These are phyloP conservation scores for Aspergillus vadensis DNA, from an alignment of 2,329 filamentous ascomycete genomes.

Conservation along the genomic window DNA sequence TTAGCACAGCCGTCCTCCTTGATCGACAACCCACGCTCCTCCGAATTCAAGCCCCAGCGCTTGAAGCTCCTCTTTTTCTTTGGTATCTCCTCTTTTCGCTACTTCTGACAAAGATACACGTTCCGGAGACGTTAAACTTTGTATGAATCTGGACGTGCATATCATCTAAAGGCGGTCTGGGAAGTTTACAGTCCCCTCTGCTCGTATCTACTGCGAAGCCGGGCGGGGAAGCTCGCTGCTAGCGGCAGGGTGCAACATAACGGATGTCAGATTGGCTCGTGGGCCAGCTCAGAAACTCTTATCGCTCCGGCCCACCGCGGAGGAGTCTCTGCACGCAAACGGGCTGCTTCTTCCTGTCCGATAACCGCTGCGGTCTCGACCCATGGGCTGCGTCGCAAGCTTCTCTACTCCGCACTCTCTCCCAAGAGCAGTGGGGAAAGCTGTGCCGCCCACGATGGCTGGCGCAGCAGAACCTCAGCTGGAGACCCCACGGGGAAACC, in stretches of 20 bases:
- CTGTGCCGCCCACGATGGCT: background rate
- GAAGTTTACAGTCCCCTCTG: background rate
- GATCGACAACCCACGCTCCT: conserved; percentile 15
- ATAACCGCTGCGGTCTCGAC: conserved; percentile 4
- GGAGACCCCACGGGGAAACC: conserved; percentile 8
- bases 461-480: background rate
- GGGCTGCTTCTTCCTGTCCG: background rate
- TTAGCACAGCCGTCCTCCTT: conserved; percentile 9
- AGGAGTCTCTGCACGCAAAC: background rate
- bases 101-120: background rate
- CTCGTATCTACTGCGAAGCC: conserved; percentile 1
- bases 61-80: background rate
- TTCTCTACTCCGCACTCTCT: background rate
- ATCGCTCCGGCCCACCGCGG: background rate
- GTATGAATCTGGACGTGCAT: background rate
- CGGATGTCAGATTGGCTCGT: background rate
- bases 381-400: conserved; percentile 5
- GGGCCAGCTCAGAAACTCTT: background rate
- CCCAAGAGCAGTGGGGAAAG: conserved; percentile 1
- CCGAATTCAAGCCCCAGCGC: conserved; percentile 15
- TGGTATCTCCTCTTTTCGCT: background rate
- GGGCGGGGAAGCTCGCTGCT: background rate
- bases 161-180: background rate
- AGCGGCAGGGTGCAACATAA: background rate
- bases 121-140: background rate